These are phyloP conservation scores for Geosmithia flava DNA, from an alignment of 2,329 filamentous ascomycete genomes.

Conservation along the genomic window DNA sequence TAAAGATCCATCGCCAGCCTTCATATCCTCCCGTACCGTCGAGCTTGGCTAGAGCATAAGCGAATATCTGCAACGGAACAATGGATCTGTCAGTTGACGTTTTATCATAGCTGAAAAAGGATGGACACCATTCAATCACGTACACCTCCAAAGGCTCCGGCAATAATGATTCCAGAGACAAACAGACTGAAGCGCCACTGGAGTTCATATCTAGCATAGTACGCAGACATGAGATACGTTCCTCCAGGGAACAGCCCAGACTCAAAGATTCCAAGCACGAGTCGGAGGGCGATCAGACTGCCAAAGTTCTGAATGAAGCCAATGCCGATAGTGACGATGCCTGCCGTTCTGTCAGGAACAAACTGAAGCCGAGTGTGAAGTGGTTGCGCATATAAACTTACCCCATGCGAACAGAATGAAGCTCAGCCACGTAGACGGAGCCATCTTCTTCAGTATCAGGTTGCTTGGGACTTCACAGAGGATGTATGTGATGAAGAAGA, in stretches of 20 bases:
- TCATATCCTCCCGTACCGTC: conserved; percentile 35
- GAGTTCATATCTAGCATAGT: background rate
- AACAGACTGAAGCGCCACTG: conserved; percentile 1
- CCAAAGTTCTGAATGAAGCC: conserved; percentile 32
- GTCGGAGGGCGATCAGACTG: conserved; percentile 28
- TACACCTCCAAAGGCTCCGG: conserved; percentile 1
- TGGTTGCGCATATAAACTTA: background rate
- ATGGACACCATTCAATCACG: background rate
- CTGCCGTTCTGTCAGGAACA: background rate
- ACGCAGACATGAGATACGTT: background rate
- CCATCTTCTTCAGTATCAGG: conserved; percentile 39
- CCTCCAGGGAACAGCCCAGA: conserved; percentile 24
- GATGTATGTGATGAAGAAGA: conserved; percentile 47
- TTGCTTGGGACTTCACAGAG: conserved; percentile 44
- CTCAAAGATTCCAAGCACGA: conserved; percentile 26
- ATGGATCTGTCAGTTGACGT: too few relatives aligned
- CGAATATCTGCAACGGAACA: background rate
- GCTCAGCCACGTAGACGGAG: conserved; percentile 39
- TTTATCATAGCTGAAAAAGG: background rate
- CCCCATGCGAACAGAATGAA: conserved; percentile 42
- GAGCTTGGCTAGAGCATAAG: conserved; percentile 19
- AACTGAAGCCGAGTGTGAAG: background rate
- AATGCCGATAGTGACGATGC: background rate
- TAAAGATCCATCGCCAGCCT: conserved; percentile 31
- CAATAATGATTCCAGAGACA: background rate